Percentiles rank a stretch among this genome's conserved stretches.
phyloP scores from a whole-genome alignment of 768 basidiomycete genomes.

The Macrolepiota albuminosa region DNA sequence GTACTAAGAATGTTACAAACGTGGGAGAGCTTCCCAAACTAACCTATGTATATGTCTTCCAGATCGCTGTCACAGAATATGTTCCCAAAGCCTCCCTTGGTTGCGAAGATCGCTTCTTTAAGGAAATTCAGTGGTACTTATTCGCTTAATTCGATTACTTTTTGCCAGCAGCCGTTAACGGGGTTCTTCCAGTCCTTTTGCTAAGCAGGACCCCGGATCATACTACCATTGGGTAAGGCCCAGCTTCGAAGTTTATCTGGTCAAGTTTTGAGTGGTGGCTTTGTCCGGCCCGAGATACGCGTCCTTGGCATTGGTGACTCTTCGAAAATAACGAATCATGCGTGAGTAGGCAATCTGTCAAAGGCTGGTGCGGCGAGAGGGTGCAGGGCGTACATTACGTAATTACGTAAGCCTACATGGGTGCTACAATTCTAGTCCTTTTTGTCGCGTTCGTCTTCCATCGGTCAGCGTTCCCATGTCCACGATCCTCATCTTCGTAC shows the following conservation, averaged over 20 bases:
- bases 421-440: no score
- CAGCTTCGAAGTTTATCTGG: background rate
- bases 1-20: background rate
- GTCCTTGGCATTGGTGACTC: background rate
- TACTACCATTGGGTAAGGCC: background rate
- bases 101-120: conserved; percentile 2
- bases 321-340: background rate
- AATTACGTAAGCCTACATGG: no score
- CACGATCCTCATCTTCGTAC: no score
- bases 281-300: background rate
- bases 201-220: conserved; percentile 1
- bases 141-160: background rate
- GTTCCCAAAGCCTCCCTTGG: background rate
- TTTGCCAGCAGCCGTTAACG: background rate
- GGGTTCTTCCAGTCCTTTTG: background rate
- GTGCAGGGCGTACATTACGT: no score
- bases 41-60: background rate
- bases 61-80: background rate
- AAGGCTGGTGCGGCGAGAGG: no score
- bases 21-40: background rate
- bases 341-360: no score
- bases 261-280: background rate
- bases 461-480: no score
- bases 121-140: background rate
- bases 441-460: no score